Evolutionary conservation across 2,329 filamentous ascomycete genomes (phyloP), one percentile per base, ranked within the genome.

Genomic region (Magnaporthales sp.): DNA sequence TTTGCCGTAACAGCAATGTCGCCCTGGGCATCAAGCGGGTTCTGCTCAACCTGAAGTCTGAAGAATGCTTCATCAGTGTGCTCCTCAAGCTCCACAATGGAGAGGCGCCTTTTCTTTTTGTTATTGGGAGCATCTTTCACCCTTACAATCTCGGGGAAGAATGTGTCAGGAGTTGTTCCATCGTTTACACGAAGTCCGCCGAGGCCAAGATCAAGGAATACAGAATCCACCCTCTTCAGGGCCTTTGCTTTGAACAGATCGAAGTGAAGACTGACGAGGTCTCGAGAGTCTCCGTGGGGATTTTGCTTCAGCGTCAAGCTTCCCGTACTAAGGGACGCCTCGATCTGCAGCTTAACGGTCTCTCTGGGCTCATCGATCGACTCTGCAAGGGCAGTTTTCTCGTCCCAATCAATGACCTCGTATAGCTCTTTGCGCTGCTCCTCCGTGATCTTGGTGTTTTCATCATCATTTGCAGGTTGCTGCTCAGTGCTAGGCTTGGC

Each of bases 361-460:
- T 99, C 95, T 66, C 91, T 87, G 0, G 96, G 96, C 32, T 93
- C 83, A 71, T 99, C 95, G 3, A 99, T 89, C 58, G 91, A 89
- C 71, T 97, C 93, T 0, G 92, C 84, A 54, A 99, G 84, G 1
- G 91, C 91, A 68, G 93, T 89, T 81, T 97, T 98, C 77, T 99
- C 95, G 69, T 99, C 92, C 89, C 94, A 99, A 73, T 98, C 95
- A 72, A 99, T 99, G 64, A 92, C 96, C 71, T 96, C 90, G 76
- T 98, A 99, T 10, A 99, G 85, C 77, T 99, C 94, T 75, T 98
- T 93, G 58, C 94, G 89, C 76, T 99, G 93, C 77, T 98, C 89
- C 69, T 99, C 95, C 0, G 92, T 96, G 84, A 99, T 96, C 68
- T 92, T 87, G 0, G 89, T 91, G 69, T 93, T 91, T 71, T 96